A percentile compares a stretch with the other conserved stretches of the same genome.
phyloP scores from a whole-genome alignment of 192 early-diverging fungal species.

The Coemansia sp. region DNA sequence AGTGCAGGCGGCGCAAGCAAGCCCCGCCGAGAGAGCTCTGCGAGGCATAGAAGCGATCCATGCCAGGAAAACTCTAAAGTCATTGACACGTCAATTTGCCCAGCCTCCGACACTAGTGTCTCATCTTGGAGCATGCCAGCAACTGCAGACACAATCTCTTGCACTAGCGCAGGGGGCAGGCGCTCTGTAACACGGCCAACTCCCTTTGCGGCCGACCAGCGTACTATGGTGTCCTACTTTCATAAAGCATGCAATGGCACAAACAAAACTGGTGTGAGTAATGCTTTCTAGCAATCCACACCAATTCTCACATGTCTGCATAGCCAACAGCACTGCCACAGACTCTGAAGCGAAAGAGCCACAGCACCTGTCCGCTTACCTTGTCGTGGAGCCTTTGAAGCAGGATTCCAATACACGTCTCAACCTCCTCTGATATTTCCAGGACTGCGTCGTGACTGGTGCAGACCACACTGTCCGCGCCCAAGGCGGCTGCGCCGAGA shows the following conservation, averaged over 20 bases:
- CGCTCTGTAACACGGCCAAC: slow-evolving; percentile 84
- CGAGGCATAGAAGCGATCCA: slow-evolving; percentile 85
- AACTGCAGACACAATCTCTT: slow-evolving; percentile 78
- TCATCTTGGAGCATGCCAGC: slow-evolving; percentile 83
- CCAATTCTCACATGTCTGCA: neutral
- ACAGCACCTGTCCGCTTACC: slow-evolving; percentile 32
- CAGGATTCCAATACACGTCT: slow-evolving; percentile 78
- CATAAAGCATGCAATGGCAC: slow-evolving; percentile 5
- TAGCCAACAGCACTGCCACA: neutral
- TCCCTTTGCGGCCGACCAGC: slow-evolving; percentile 97
- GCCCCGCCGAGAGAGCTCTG: slow-evolving; percentile 86
- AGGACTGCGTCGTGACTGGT: slow-evolving; percentile 53
- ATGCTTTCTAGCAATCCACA: neutral
- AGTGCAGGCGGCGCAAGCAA: slow-evolving; percentile 73
- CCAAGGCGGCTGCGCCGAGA: neutral
- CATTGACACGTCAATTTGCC: slow-evolving; percentile 68
- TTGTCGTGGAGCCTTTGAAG: slow-evolving; percentile 79
- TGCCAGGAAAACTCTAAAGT: slow-evolving; percentile 91
- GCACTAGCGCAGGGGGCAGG: slow-evolving; percentile 72
- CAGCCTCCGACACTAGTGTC: slow-evolving; percentile 49
- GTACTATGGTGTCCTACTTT: slow-evolving; percentile 78
- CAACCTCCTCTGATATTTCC: slow-evolving; percentile 81
- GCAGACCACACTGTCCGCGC: neutral
- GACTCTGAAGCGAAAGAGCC: neutral
- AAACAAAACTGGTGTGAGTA: neutral